Evolutionary conservation across 805 yeast species (phyloP).

Genomic region (Candida hungchunana): DNA sequence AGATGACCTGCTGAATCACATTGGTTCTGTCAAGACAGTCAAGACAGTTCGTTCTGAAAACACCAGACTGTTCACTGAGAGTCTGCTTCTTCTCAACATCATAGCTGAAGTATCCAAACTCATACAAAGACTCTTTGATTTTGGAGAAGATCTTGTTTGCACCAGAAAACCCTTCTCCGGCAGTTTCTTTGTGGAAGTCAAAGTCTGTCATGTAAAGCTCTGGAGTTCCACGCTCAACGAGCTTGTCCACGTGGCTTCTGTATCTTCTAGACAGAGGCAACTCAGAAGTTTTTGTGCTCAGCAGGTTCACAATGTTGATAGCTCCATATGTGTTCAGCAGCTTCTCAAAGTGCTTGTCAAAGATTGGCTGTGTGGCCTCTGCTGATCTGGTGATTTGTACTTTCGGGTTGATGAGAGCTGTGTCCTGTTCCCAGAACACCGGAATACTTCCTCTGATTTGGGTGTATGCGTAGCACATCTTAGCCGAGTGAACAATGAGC

Average conservation of each 20-base stretch:
- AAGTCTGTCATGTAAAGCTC: slow-evolving; percentile 68
- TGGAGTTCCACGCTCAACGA: slow-evolving; percentile 29
- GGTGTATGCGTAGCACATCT: slow-evolving; percentile 65
- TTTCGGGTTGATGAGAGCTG: slow-evolving; percentile 85
- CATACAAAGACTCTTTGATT: slow-evolving; percentile 61
- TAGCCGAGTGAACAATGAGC: slow-evolving; percentile 55
- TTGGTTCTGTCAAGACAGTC: slow-evolving; percentile 96
- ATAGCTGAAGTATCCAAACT: slow-evolving; percentile 79
- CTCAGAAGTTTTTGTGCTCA: slow-evolving; percentile 79
- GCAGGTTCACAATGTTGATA: slow-evolving; percentile 81
- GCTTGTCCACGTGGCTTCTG: slow-evolving; percentile 47
- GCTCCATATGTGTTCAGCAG: slow-evolving; percentile 71
- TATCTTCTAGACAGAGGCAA: slow-evolving; percentile 66
- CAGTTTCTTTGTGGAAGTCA: slow-evolving; percentile 91
- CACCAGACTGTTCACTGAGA: slow-evolving; percentile 79
- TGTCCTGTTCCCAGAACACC: slow-evolving; percentile 96
- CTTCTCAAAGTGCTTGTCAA: slow-evolving; percentile 71
- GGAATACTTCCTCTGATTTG: slow-evolving; percentile 97
- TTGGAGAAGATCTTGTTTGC: slow-evolving; percentile 66
- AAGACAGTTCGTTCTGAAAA: slow-evolving; percentile 88
- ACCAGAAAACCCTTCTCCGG: slow-evolving; percentile 84
- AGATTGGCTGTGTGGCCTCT: slow-evolving; percentile 64
- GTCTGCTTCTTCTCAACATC: slow-evolving; percentile 53
- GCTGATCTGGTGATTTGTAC: slow-evolving; percentile 81
- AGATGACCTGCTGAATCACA: slow-evolving; percentile 78